phyloP scores from a whole-genome alignment of 306 rosid genomes.

The Quercus agrifolia region DNA sequence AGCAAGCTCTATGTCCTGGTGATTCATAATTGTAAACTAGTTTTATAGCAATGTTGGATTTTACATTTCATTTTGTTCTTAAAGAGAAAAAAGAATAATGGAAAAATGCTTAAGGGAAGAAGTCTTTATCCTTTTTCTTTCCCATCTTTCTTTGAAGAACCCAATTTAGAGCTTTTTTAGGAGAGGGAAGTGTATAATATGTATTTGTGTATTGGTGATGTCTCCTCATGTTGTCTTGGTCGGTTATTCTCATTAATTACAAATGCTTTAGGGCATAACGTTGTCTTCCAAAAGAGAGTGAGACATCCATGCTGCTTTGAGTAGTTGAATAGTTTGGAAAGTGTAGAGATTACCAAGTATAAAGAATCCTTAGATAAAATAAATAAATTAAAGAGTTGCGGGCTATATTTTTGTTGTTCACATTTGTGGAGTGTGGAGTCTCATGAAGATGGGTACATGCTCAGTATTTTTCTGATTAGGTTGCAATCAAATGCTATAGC shows the following conservation, averaged over 20 bases:
- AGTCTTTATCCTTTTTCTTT: neutral
- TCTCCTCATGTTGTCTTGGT: neutral
- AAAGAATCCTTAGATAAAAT: no score
- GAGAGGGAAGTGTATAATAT: neutral
- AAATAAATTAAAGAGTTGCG: neutral
- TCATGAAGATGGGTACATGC: neutral
- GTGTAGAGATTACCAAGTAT: neutral
- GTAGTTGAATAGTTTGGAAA: neutral
- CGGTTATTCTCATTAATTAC: neutral
- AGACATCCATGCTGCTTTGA: neutral
- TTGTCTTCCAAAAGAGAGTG: neutral
- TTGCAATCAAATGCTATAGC: neutral
- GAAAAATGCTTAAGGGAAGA: neutral
- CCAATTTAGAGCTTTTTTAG: neutral
- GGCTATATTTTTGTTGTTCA: neutral
- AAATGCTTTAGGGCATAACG: neutral
- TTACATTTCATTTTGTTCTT: neutral
- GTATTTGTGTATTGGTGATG: neutral
- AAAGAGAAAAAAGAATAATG: neutral
- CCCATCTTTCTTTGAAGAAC: neutral
- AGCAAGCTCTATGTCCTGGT: neutral
- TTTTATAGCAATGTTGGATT: neutral
- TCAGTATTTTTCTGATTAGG: neutral
- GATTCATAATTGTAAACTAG: neutral
- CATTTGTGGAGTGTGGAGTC: neutral